These are phyloP conservation scores for Prorocentrum cordatum DNA, from an alignment of 169 alveolate genomes.

Conservation along the genomic window DNA sequence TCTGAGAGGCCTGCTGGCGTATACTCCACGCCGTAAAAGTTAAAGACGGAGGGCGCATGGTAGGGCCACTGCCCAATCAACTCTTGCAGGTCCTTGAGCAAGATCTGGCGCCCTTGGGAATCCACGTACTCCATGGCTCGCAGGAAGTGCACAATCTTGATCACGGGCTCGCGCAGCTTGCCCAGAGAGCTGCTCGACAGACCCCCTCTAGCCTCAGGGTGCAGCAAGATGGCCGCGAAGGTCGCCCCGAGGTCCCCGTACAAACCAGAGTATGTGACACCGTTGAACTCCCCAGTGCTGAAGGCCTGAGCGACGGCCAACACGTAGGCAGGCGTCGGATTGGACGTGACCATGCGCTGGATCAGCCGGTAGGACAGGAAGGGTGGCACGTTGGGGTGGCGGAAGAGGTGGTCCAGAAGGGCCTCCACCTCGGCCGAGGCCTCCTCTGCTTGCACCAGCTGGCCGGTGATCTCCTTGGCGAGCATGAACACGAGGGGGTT, in stretches of 20 bases:
- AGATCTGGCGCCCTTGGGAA: not conserved
- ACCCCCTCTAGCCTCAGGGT: slow-evolving; percentile 26
- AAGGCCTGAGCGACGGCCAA: slow-evolving; percentile 22
- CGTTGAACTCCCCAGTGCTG: slow-evolving; percentile 19
- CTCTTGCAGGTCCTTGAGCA: not conserved
- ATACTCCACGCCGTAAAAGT: slow-evolving; percentile 45
- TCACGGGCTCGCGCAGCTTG: slow-evolving; percentile 25
- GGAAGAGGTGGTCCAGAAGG: slow-evolving; percentile 37
- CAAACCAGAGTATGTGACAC: slow-evolving; percentile 25
- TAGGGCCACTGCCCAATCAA: slow-evolving; percentile 45
- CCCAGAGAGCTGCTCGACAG: not conserved
- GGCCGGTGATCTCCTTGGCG: too few relatives aligned
- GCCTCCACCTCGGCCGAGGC: slow-evolving; percentile 28
- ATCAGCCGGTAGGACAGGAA: slow-evolving; percentile 35
- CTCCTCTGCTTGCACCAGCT: slow-evolving; percentile 8
- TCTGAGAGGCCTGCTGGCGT: slow-evolving; percentile 14
- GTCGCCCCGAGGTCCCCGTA: slow-evolving; percentile 56
- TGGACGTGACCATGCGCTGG: slow-evolving; percentile 39
- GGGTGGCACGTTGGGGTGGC: slow-evolving; percentile 30
- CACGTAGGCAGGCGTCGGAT: slow-evolving; percentile 22
- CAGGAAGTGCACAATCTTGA: slow-evolving; percentile 11
- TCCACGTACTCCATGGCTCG: slow-evolving; percentile 44
- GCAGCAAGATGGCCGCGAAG: slow-evolving; percentile 28
- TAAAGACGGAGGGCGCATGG: slow-evolving; percentile 48
- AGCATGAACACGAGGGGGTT: slow-evolving; percentile 28